These are phyloP conservation scores for Glycine latifolia DNA, from an alignment of 306 rosid genomes.

Conservation along the genomic window DNA sequence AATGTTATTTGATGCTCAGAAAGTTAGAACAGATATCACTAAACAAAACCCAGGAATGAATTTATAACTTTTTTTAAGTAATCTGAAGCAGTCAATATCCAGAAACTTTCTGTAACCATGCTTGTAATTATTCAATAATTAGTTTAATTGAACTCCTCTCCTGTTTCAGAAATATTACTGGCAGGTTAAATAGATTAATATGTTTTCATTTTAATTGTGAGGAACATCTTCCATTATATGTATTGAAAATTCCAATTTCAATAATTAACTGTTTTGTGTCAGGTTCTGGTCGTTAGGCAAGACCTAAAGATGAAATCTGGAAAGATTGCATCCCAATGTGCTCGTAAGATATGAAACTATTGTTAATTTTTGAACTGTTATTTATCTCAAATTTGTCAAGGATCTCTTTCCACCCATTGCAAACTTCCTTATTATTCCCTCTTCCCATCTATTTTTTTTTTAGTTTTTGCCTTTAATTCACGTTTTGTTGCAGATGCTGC, in stretches of 20 bases:
- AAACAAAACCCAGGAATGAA: not conserved
- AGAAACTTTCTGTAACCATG: not conserved
- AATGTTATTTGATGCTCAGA: not conserved
- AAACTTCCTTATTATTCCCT: conserved; percentile 30
- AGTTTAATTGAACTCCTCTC: conserved; percentile 28
- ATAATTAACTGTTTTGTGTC: conserved; percentile 38
- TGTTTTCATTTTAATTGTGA: conserved; percentile 20
- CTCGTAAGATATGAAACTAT: conserved; percentile 71
- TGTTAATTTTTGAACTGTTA: conserved; percentile 8
- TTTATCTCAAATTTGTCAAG: conserved; percentile 9
- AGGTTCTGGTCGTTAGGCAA: conserved; percentile 91
- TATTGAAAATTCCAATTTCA: conserved; percentile 43
- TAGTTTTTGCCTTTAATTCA: conserved; percentile 36
- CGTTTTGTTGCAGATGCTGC: conserved; percentile 77
- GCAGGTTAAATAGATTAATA: conserved; percentile 26
- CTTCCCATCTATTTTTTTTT: conserved; percentile 22
- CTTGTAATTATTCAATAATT: conserved; percentile 15
- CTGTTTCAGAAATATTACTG: conserved; percentile 26
- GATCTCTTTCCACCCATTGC: not conserved
- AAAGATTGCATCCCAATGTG: conserved; percentile 97
- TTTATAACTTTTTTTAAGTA: not conserved
- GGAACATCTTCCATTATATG: conserved; percentile 16
- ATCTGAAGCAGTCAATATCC: not conserved
- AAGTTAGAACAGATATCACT: not conserved
- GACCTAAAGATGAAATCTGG: conserved; percentile 93